Base-by-base conservation (phyloP, 495 filamentous ascomycete species). In the Polyplosphaeria fusca region DNA sequence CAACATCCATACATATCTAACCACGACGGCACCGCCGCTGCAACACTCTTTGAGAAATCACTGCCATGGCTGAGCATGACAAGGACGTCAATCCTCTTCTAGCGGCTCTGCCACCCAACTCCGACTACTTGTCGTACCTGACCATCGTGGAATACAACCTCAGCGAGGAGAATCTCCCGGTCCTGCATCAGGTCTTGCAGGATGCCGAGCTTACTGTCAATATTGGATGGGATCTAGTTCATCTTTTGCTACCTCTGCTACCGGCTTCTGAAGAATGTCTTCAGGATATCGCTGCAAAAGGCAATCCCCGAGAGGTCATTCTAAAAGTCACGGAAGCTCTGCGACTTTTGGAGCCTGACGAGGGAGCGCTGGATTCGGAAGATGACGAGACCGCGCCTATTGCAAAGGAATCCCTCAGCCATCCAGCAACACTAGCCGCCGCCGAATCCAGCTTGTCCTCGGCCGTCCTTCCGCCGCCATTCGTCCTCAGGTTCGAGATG, bases 141-240 rank as follows among this genome's bases (percentile, higher is more conserved):
- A 93, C 89, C 39, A 79, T 96, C 58, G 70, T 96, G 58, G 89
- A 95, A 67, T 86, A 90, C 58, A 88, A 94, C 68, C 76, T 96
- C 18, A 86, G 82, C 12, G 78, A 79, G n/a, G 82, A 84, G 25
- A 82, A 88, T 57, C 77, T 96, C 11, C 87, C 89, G 3, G 77
- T 81, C 2, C 74, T 96, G 38, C 85, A 94, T 64, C 77, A 82
- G 5, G 79, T 95, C 30, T 76, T 96, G 44, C 88, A 94, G 70
- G 86, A 94, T 82, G 81, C 84, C 39, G 80, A 80, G 41, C 78
- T 98, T 48, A 91, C 91, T 0, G 83, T 82, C 42, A 90, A 95
- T 58, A 95, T 98, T 65, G 94, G 93, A 41, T 98, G 93, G 93
- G 93, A 98, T 67, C 71, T 98, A 38, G 86, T 98, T 5, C 85